Percentiles rank a stretch among this genome's conserved stretches.
phyloP scores from a whole-genome alignment of 108 stramenopile species.

The Stephanodiscus minutulus region DNA sequence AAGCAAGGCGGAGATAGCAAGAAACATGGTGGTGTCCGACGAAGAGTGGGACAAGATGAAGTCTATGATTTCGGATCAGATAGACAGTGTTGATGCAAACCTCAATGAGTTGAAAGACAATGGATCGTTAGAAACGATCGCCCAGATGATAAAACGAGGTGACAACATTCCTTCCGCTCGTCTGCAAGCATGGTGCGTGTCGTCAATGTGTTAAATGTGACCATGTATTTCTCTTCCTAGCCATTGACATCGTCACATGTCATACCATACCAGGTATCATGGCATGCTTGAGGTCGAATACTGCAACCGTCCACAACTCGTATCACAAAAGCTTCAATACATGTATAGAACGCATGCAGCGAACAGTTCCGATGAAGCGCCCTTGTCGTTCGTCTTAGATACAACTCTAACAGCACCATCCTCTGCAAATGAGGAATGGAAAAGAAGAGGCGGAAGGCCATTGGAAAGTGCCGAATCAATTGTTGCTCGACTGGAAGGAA shows the following conservation, averaged over 20 bases:
- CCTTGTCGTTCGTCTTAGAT: conserved; percentile 32
- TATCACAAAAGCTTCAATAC: conserved; percentile 24
- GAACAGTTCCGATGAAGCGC: conserved; percentile 3
- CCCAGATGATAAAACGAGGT: conserved; percentile 30
- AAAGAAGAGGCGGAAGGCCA: conserved; percentile 18
- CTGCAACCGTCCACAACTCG: conserved; percentile 9
- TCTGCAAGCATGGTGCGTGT: conserved; percentile 24
- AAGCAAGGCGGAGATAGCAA: neutral
- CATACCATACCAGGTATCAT: neutral
- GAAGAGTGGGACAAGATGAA: conserved; percentile 47
- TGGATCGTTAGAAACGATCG: conserved; percentile 35
- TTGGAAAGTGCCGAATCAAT: conserved; percentile 21
- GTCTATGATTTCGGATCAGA: conserved; percentile 33
- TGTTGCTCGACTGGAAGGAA: conserved; percentile 24
- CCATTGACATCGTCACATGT: neutral
- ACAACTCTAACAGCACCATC: conserved; percentile 21
- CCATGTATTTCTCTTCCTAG: neutral
- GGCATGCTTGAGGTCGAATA: conserved; percentile 41
- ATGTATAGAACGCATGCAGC: conserved; percentile 28
- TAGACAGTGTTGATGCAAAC: conserved; percentile 29
- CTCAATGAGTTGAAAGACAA: conserved; percentile 21
- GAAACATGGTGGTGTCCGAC: conserved; percentile 8
- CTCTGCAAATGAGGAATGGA: conserved; percentile 19
- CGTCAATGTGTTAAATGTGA: neutral
- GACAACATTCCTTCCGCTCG: conserved; percentile 25